Percentiles rank a stretch among this genome's conserved stretches.
Evolutionary conservation across 2,329 filamentous ascomycete species (phyloP).

Genomic region (Fusarium sp.): DNA sequence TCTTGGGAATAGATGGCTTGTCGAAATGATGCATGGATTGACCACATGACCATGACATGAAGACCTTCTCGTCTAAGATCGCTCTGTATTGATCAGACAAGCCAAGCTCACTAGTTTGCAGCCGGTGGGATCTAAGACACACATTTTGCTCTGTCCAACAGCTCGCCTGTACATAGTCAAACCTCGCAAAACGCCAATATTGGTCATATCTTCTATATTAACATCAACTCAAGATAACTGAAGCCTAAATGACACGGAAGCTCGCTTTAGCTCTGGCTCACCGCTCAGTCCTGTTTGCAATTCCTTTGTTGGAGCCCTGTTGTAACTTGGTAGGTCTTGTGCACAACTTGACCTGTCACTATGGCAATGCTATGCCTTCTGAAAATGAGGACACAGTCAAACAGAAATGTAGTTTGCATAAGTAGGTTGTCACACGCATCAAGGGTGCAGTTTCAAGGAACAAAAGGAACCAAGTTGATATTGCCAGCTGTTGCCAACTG

Average conservation of each 20-base stretch:
- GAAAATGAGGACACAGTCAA: background rate
- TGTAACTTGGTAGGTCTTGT: too few relatives aligned
- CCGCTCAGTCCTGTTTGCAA: background rate
- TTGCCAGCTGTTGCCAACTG: background rate
- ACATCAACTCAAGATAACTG: background rate
- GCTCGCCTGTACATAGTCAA: background rate
- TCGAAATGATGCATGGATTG: background rate
- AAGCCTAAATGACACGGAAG: background rate
- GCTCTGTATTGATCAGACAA: background rate
- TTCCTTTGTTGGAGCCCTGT: background rate
- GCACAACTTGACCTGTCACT: background rate
- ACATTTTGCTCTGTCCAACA: background rate
- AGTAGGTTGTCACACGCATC: background rate
- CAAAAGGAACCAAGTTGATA: background rate
- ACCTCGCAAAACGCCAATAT: background rate
- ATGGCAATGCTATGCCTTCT: background rate
- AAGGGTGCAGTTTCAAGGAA: background rate
- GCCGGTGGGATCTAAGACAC: accelerated
- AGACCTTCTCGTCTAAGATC: background rate
- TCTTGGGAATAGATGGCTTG: background rate
- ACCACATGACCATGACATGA: background rate
- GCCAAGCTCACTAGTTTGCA: background rate
- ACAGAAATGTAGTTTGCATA: background rate
- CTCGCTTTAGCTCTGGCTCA: background rate
- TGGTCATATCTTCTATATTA: background rate